Conservation (phyloP, 306 rosid genomes). For the Fragaria iinumae region DNA sequence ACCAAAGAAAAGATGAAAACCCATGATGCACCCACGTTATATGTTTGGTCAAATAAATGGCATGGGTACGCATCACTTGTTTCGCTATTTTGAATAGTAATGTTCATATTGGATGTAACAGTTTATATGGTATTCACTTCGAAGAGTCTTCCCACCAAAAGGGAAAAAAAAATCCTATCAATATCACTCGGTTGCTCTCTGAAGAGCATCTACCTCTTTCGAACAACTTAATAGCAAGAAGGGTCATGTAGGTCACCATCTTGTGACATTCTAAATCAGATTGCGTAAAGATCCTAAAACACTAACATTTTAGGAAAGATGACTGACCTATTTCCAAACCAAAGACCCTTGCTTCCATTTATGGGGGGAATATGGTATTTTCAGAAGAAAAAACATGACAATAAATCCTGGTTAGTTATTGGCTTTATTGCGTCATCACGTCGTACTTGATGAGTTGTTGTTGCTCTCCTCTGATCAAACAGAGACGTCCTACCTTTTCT, state of each 20-base stretch:
- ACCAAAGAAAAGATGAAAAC: neutral
- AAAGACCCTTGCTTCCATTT: too few relatives aligned
- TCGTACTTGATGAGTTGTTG: too few relatives aligned
- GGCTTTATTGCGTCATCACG: neutral
- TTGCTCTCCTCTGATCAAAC: too few relatives aligned
- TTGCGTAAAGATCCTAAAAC: too few relatives aligned
- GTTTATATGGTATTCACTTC: neutral
- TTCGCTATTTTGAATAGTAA: neutral
- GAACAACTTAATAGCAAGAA: too few relatives aligned
- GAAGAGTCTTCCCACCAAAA: neutral
- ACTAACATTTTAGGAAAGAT: too few relatives aligned
- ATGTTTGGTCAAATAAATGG: neutral
- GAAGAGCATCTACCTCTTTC: too few relatives aligned
- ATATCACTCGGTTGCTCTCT: neutral
- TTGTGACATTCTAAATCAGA: too few relatives aligned
- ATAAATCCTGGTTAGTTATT: neutral
- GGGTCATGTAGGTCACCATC: too few relatives aligned
- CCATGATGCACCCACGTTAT: neutral
- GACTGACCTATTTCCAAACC: too few relatives aligned
- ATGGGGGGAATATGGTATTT: too few relatives aligned
- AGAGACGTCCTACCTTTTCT: neutral
- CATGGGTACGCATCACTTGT: neutral
- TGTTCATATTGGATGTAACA: neutral
- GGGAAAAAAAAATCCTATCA: too few relatives aligned
- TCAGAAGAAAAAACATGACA: neutral